A percentile compares a stretch with the other conserved stretches of the same genome.
These are phyloP conservation scores for Eucalyptus fibrosa DNA, from an alignment of 345 rosid species.

Conservation along the genomic window DNA sequence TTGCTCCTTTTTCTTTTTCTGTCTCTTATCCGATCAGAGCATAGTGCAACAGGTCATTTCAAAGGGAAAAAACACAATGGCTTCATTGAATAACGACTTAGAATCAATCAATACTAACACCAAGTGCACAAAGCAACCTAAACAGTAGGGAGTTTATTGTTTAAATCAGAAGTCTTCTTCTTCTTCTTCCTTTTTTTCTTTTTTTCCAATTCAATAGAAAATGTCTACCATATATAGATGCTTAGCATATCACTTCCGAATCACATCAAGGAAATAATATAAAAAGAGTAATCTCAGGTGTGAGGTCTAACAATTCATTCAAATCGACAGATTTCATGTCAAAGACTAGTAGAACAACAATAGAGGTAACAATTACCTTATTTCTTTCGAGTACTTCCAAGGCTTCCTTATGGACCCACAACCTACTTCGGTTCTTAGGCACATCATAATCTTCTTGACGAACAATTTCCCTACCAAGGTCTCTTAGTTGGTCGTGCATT, in stretches of 20 bases:
- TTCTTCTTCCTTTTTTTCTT: too few species aligned
- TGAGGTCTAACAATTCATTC: neutral
- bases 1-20: too few species aligned
- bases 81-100: too few species aligned
- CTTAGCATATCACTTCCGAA: neutral
- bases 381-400: neutral
- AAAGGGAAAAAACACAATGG: too few species aligned
- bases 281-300: accelerated
- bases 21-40: too few species aligned
- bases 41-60: too few species aligned
- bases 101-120: neutral
- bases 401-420: neutral
- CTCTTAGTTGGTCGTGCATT: too few species aligned
- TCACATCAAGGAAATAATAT: neutral
- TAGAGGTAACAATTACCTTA: neutral
- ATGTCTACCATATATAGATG: neutral
- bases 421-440: neutral
- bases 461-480: too few species aligned
- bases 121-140: neutral
- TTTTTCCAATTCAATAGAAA: neutral
- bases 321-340: accelerated
- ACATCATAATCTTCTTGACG: accelerated
- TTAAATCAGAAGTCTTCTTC: accelerated
- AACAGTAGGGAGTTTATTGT: accelerated
- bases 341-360: accelerated